These are phyloP conservation scores for Leccinum variicolor DNA, from an alignment of 768 basidiomycete genomes.

Conservation along the genomic window DNA sequence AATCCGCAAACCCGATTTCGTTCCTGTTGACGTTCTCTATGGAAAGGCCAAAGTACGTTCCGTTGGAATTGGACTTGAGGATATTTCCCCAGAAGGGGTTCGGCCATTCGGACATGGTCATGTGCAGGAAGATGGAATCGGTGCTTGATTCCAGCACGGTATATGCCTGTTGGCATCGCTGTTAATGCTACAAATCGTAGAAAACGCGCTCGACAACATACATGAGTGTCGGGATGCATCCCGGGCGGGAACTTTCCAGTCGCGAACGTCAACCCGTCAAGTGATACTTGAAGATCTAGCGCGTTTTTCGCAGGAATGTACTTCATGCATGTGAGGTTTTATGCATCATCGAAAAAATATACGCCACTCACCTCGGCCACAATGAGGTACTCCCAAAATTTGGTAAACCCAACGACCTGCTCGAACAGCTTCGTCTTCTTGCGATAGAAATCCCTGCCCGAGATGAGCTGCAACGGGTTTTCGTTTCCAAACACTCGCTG, in stretches of 20 bases:
- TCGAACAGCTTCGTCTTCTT: constrained; percentile 79
- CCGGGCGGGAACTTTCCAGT: constrained; percentile 86
- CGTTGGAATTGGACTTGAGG: constrained; percentile 96
- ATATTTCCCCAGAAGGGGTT: constrained; percentile 86
- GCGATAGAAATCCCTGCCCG: constrained; percentile 69
- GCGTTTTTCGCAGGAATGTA: constrained; percentile 51
- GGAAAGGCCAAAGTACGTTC: constrained; percentile 91
- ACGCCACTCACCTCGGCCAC: constrained; percentile 77
- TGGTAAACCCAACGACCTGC: constrained; percentile 89
- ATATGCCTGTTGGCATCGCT: constrained; percentile 58
- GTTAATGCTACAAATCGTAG: neutral
- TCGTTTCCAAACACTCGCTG: constrained; percentile 55
- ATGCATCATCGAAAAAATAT: neutral
- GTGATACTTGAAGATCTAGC: constrained; percentile 85
- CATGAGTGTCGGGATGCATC: constrained; percentile 88
- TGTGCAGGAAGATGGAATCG: constrained; percentile 89
- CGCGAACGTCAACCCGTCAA: constrained; percentile 86
- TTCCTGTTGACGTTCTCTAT: constrained; percentile 91
- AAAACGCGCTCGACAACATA: constrained; percentile 35
- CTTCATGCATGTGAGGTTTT: constrained; percentile 36
- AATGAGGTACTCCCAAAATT: constrained; percentile 94
- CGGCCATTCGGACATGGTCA: constrained; percentile 81
- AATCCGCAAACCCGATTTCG: constrained; percentile 84
- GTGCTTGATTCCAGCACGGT: constrained; percentile 95
- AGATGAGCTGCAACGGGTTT: constrained; percentile 76